Percentiles rank a stretch among this genome's conserved stretches.
phyloP scores from a whole-genome alignment of 208 protist species.

The Trypanosoma conorhini region DNA sequence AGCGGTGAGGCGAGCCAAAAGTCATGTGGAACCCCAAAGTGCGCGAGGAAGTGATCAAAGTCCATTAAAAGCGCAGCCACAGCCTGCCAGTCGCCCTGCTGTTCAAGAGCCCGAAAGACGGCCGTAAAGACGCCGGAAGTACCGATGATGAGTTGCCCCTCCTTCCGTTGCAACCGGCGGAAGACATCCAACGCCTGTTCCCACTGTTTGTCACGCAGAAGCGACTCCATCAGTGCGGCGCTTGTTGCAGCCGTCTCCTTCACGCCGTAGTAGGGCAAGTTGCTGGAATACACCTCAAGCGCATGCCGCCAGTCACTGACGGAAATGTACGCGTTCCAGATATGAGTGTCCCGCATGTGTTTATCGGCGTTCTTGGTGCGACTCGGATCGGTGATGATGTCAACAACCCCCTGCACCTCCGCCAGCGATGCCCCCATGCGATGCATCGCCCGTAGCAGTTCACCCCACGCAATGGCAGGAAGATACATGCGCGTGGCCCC shows the following conservation, averaged over 20 bases:
- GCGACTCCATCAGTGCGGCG: slow-evolving; percentile 60
- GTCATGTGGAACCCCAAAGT: slow-evolving; percentile 40
- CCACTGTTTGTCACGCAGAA: slow-evolving; percentile 31
- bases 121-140: slow-evolving; percentile 38
- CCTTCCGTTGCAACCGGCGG: slow-evolving; percentile 27
- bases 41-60: slow-evolving; percentile 44
- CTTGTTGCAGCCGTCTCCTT: slow-evolving; percentile 45
- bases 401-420: slow-evolving; percentile 47
- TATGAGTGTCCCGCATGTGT: slow-evolving; percentile 45
- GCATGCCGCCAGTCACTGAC: slow-evolving; percentile 48
- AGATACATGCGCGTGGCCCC: slow-evolving; percentile 38
- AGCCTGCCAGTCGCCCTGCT: slow-evolving; percentile 18
- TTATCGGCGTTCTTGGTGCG: slow-evolving; percentile 41
- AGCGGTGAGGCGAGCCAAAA: slow-evolving; percentile 24
- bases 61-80: slow-evolving; percentile 31
- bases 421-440: slow-evolving; percentile 52
- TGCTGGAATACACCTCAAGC: slow-evolving; percentile 53
- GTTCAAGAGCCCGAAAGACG: slow-evolving; percentile 30
- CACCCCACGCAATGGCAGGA: slow-evolving; percentile 64
- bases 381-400: slow-evolving; percentile 55
- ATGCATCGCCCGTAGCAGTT: slow-evolving; percentile 50
- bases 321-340: slow-evolving; percentile 76
- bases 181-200: slow-evolving; percentile 39
- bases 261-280: slow-evolving; percentile 49
- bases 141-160: slow-evolving; percentile 27